A percentile compares a stretch with the other conserved stretches of the same genome.
Conservation (phyloP, 148 eudicot species). For the Agrostemma githago region DNA sequence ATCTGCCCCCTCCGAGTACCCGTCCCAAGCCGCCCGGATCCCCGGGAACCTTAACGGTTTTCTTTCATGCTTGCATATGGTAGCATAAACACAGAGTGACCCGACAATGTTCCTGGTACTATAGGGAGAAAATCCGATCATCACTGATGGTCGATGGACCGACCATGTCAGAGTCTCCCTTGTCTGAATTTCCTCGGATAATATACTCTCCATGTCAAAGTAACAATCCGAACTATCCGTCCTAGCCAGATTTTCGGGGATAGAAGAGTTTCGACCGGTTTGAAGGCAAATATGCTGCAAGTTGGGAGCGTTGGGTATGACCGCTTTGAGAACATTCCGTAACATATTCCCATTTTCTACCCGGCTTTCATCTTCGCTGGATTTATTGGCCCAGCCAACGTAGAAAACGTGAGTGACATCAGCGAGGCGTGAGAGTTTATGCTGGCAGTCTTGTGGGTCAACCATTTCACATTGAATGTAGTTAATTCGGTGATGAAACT, state of each 20-base stretch:
- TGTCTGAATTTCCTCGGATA: constrained; percentile 46
- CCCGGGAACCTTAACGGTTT: constrained; percentile 60
- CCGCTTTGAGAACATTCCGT: constrained; percentile 46
- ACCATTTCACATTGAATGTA: constrained; percentile 64
- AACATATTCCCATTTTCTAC: constrained; percentile 56
- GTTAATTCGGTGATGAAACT: constrained; percentile 53
- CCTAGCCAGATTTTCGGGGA: constrained; percentile 57
- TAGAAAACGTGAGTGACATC: constrained; percentile 75
- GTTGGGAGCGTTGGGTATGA: constrained; percentile 58
- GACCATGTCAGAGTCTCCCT: constrained; percentile 65
- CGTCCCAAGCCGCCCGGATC: constrained; percentile 46
- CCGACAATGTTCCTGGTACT: constrained; percentile 61
- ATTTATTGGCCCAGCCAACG: constrained; percentile 52
- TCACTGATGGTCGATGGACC: constrained; percentile 55
- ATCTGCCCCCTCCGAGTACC: constrained; percentile 54
- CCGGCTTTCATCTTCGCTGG: constrained; percentile 42
- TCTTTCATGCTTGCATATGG: constrained; percentile 65
- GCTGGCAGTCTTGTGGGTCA: constrained; percentile 37
- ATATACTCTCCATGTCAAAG: constrained; percentile 51
- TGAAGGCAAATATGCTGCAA: constrained; percentile 66
- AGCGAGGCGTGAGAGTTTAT: constrained; percentile 42
- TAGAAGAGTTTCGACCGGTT: constrained; percentile 47
- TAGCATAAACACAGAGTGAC: constrained; percentile 60
- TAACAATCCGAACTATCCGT: constrained; percentile 40
- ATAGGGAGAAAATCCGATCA: constrained; percentile 67